Conservation (phyloP, 2,329 filamentous ascomycete species). For the Trichoderma hamatum region DNA sequence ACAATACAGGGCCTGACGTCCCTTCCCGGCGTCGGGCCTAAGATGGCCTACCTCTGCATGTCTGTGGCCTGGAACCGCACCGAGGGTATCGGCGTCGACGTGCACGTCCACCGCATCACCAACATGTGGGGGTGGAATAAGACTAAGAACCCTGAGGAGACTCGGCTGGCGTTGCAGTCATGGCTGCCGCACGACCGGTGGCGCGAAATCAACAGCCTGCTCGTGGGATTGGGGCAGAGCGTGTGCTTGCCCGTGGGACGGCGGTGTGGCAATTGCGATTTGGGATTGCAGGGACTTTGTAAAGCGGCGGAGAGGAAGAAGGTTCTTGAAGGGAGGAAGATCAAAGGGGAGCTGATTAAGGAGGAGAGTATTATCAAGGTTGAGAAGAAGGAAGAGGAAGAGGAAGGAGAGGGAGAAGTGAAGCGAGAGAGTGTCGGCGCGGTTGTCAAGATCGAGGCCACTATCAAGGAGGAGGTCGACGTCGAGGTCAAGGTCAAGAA, state of each 20-base stretch:
- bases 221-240: constrained; percentile 87
- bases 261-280: constrained; percentile 81
- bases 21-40: constrained; percentile 86
- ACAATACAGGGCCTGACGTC: constrained; percentile 74
- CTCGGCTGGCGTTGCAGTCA: constrained; percentile 70
- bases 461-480: constrained; percentile 33
- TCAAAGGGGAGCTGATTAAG: constrained; percentile 37
- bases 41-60: constrained; percentile 92
- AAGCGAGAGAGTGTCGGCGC: constrained; percentile 30
- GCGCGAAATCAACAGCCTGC: constrained; percentile 88
- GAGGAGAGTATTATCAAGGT: constrained; percentile 29
- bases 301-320: constrained; percentile 69
- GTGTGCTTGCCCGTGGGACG: constrained; percentile 80
- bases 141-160: constrained; percentile 81
- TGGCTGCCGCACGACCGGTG: constrained; percentile 86
- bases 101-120: constrained; percentile 92
- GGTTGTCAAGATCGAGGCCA: constrained; percentile 31
- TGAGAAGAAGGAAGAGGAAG: constrained; percentile 34
- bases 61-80: constrained; percentile 67
- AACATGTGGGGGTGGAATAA: constrained; percentile 93
- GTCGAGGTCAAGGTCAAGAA: constrained; percentile 17
- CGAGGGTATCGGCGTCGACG: constrained; percentile 87
- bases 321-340: constrained; percentile 59
- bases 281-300: constrained; percentile 77
- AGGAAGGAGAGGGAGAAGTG: constrained; percentile 31